Conservation (phyloP, 2,329 filamentous ascomycete genomes). For the Madurella mycetomatis region DNA sequence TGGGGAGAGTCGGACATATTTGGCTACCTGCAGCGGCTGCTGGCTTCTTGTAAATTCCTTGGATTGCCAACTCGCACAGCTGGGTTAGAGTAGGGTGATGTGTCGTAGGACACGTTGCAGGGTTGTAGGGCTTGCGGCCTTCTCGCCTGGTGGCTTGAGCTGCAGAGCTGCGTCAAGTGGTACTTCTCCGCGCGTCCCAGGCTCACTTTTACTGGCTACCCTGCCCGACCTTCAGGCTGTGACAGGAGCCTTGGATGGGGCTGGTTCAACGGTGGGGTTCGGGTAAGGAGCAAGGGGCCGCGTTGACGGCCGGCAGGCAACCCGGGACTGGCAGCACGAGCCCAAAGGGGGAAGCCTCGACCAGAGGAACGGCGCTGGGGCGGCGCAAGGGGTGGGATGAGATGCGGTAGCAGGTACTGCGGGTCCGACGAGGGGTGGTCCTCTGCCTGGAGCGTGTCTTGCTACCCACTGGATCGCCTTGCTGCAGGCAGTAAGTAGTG, state of each 20-base stretch:
- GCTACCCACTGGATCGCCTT: conserved; percentile 30
- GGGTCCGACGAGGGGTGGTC: conserved; percentile 31
- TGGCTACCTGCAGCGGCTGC: conserved; percentile 65
- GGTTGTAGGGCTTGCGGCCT: conserved; percentile 49
- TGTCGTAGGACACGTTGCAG: conserved; percentile 60
- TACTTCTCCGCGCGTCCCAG: conserved; percentile 30
- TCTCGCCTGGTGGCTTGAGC: conserved; percentile 43
- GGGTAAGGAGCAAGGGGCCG: conserved; percentile 10
- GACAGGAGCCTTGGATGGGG: conserved; percentile 35
- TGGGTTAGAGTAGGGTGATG: conserved; percentile 51
- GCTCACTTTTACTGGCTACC: conserved; percentile 33
- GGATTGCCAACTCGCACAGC: conserved; percentile 55
- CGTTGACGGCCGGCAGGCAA: conserved; percentile 13
- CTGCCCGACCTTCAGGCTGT: conserved; percentile 45
- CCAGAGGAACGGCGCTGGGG: conserved; percentile 11
- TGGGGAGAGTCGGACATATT: conserved; percentile 86
- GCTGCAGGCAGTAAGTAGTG: conserved; percentile 8
- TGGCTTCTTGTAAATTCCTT: conserved; percentile 57
- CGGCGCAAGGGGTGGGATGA: conserved; percentile 27
- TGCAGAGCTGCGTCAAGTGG: conserved; percentile 53
- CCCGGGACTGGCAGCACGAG: conserved; percentile 19
- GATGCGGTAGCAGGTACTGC: conserved; percentile 33
- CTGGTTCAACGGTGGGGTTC: conserved; percentile 17
- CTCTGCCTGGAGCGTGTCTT: conserved; percentile 4
- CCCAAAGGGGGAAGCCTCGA: conserved; percentile 17